These are phyloP conservation scores for Yamadazyma ubonensis DNA, from an alignment of 805 yeast species.

Conservation along the genomic window DNA sequence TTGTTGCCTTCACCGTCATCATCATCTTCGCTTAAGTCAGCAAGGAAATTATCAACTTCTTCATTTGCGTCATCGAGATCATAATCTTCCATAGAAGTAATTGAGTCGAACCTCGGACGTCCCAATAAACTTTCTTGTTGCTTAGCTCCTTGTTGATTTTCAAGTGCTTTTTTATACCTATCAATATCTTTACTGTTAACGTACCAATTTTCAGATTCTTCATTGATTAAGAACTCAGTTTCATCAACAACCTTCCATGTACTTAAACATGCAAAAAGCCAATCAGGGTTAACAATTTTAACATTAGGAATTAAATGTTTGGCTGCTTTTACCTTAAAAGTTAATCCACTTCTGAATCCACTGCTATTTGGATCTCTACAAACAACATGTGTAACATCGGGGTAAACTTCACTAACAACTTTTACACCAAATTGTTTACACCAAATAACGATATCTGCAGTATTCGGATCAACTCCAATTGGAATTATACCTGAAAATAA, in stretches of 20 bases:
- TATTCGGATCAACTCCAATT: slow-evolving; percentile 65
- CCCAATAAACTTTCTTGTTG: slow-evolving; percentile 10
- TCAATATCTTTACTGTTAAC: slow-evolving; percentile 46
- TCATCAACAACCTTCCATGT: slow-evolving; percentile 74
- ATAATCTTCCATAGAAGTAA: slow-evolving; percentile 33
- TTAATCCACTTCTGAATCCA: slow-evolving; percentile 39
- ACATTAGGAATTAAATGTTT: slow-evolving; percentile 57
- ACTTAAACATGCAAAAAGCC: slow-evolving; percentile 86
- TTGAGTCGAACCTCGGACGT: slow-evolving; percentile 35
- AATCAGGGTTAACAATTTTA: slow-evolving; percentile 84
- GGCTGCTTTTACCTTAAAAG: slow-evolving; percentile 83
- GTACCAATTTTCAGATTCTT: slow-evolving; percentile 46
- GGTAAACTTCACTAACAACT: slow-evolving; percentile 68
- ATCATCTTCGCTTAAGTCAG: slow-evolving; percentile 33
- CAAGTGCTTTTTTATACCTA: slow-evolving; percentile 37
- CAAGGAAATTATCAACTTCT: slow-evolving; percentile 50
- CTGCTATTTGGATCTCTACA: slow-evolving; percentile 63
- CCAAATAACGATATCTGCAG: slow-evolving; percentile 90
- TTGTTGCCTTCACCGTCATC: slow-evolving; percentile 18
- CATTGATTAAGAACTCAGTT: slow-evolving; percentile 52
- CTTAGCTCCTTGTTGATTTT: slow-evolving; percentile 19
- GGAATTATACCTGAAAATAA: slow-evolving; percentile 91
- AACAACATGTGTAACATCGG: slow-evolving; percentile 82
- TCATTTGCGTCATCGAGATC: slow-evolving; percentile 43
- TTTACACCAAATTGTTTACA: slow-evolving; percentile 87